Evolutionary conservation across 2,329 filamentous ascomycete species (phyloP), one percentile per base, ranked within the genome.

Genomic region (Dactylella cylindrospora): DNA sequence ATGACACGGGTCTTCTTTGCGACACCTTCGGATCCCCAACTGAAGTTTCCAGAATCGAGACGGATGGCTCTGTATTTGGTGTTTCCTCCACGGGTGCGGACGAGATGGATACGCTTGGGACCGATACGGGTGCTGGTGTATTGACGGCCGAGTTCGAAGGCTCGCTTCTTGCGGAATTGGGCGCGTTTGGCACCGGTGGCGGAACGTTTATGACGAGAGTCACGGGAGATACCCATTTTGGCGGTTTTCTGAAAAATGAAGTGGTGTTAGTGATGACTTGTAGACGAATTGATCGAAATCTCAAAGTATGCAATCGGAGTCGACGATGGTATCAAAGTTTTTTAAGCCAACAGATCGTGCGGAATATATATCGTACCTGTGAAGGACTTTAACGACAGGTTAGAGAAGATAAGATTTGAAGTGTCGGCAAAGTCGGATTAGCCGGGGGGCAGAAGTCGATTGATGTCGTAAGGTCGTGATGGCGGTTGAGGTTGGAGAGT

Each of bases 141-240:
- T 84, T 98, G 93, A 78, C 93, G 91, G 78, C 93, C 93, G 79
- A 90, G 90, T 86, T 98, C 94, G 88, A 98, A 98, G 84, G 90
- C 94, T 81, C 84, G 83, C 84, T 86, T 91, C 93, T 98, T 89
- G 84, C 88, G 84, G 84, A 91, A 93, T 80, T 85, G 86, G 80
- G 87, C 82, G 77, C 87, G 85, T 87, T 98, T 98, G 75, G 94
- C 93, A 84, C 93, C 94, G 78, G 94, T 88, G 78, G 91, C 90
- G 79, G 90, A 90, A 81, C 93, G 90, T 88, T 98, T 98, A 86
- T 98, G 93, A 82, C 93, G 90, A 78, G 90, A 95, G 82, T 97
- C 91, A 82, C 93, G 88, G 80, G 91, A 96, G 82, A 98, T 97
- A 98, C 93, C 88, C 87, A 91, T 91, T 13, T 53, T 62, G 43